These are phyloP conservation scores for Puccinia hordei DNA, from an alignment of 1,284 basidiomycete species.

Conservation along the genomic window DNA sequence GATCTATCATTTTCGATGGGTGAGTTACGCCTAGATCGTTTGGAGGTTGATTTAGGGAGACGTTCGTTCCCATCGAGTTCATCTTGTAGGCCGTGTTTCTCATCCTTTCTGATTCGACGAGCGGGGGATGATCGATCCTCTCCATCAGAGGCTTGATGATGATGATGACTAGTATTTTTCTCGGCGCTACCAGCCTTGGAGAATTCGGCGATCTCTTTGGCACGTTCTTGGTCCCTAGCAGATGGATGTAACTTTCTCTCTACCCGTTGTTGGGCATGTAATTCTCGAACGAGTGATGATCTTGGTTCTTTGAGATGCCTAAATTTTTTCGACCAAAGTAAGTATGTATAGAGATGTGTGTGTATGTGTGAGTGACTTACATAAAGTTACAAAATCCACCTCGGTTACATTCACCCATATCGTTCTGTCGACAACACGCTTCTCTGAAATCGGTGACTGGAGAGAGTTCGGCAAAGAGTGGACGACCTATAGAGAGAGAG, in stretches of 20 bases:
- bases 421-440: constrained; percentile 97
- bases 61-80: too few relatives aligned
- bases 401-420: constrained; percentile 75
- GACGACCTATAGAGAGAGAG: constrained; percentile 70
- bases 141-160: too few relatives aligned
- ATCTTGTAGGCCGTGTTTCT: too few relatives aligned
- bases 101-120: too few relatives aligned
- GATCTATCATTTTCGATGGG: too few relatives aligned
- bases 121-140: too few relatives aligned
- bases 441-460: constrained; percentile 99
- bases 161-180: too few relatives aligned
- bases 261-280: constrained; percentile 78
- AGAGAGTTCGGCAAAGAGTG: constrained; percentile 95
- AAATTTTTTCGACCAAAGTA: background rate
- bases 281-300: constrained; percentile 69
- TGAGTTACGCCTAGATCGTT: too few relatives aligned
- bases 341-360: background rate
- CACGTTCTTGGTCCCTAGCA: constrained; percentile 53
- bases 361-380: background rate
- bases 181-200: background rate
- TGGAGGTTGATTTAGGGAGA: too few relatives aligned
- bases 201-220: constrained; percentile 56
- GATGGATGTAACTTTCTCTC: constrained; percentile 67
- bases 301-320: constrained; percentile 49
- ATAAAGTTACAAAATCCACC: constrained; percentile 55